These are phyloP conservation scores for Suillus subalutaceus DNA, from an alignment of 768 basidiomycete species.

Conservation along the genomic window DNA sequence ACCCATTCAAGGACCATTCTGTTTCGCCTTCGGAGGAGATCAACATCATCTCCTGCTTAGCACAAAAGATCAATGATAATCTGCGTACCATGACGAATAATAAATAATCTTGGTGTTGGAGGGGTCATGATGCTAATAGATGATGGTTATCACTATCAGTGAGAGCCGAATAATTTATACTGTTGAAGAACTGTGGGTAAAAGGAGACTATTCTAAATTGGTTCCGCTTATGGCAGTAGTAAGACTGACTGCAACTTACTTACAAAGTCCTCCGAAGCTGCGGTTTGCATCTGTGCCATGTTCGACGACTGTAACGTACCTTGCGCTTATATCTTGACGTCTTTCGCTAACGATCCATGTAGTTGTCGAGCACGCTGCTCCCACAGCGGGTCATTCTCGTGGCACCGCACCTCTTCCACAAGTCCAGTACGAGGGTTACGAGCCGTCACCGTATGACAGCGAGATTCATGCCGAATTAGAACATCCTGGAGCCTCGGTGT, in stretches of 20 bases:
- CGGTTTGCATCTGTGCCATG: slow-evolving; percentile 32
- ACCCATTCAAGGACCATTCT: slow-evolving; percentile 92
- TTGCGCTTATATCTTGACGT: slow-evolving; percentile 2
- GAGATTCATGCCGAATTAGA: slow-evolving; percentile 50
- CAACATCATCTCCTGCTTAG: background rate
- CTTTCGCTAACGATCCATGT: slow-evolving; percentile 10
- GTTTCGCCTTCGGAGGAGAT: slow-evolving; percentile 69
- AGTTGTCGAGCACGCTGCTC: slow-evolving; percentile 88
- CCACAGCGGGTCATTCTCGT: slow-evolving; percentile 41
- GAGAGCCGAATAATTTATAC: background rate
- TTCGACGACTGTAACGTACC: slow-evolving; percentile 60
- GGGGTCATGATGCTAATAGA: slow-evolving; percentile 34
- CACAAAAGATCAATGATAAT: background rate
- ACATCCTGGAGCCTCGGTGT: slow-evolving; percentile 30
- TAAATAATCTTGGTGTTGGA: slow-evolving; percentile 73
- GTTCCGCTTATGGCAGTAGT: background rate
- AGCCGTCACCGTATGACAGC: slow-evolving; percentile 62
- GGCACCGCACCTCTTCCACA: slow-evolving; percentile 49
- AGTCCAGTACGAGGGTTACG: slow-evolving; percentile 88
- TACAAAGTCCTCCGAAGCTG: background rate
- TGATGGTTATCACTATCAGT: background rate
- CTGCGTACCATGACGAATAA: slow-evolving; percentile 73
- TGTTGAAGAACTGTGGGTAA: background rate
- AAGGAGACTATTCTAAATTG: background rate
- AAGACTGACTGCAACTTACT: background rate